Evolutionary conservation across 2,329 filamentous ascomycete species (phyloP), one percentile per base, ranked within the genome.

Genomic region (Emmonsiellopsis sp.): DNA sequence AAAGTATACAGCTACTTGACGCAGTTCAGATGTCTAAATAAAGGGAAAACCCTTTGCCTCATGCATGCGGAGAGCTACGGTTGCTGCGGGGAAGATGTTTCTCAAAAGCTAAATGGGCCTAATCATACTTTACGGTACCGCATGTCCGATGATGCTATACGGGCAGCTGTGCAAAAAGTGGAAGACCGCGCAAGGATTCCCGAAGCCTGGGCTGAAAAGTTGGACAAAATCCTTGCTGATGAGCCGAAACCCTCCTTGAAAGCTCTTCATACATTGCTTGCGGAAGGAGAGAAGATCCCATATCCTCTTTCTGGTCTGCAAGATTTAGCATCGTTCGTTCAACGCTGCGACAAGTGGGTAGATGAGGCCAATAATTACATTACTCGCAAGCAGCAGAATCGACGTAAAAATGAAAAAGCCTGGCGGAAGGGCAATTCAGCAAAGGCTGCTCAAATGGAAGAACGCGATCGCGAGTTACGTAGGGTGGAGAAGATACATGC

Each of bases 311-410:
- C 85, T 59, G 91, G 89, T 57, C 79, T 98, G 58, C 80, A 86
- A 62, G 82, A 88, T 62, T 79, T 98, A 61, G 87, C 84, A 71
- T 82, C 85, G 60, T 98, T 95, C 73, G 93, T 98, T 68, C 90
- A 95, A 62, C 86, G 88, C 64, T 97, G 93, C 75, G 94, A 95
- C 70, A 90, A 95, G 67, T 96, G 94, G 87, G 89, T 96, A 58
- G 93, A 97, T 64, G 92, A 97, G 73, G 93, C 93, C 59, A 93
- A 88, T 64, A 91, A 87, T 66, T 98, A 94, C 75, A 95, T 91
- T 64, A 91, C 93, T 55, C 87, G 93, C 62, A 98, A 98, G 74
- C 92, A 96, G 74, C 92, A 96, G 71, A 95, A 94, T 65, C 87
- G 93, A 58, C 88, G 92, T 57, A 97, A 97, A 72, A 95, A 87